Conservation (phyloP, 805 yeast species). For the Candida ipomoeae region DNA sequence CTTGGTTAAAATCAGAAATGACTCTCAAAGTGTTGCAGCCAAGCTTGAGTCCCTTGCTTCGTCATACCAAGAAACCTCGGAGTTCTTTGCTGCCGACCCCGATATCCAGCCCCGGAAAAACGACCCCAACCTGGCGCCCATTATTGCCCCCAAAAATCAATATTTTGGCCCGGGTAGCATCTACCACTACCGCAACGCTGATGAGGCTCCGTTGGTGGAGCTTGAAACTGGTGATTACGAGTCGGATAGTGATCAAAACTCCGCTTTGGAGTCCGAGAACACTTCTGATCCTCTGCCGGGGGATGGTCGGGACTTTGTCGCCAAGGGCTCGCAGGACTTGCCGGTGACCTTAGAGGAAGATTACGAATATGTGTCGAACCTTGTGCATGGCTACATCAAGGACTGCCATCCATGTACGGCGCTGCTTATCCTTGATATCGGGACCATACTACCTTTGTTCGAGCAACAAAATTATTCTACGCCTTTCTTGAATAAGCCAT, state of each 20-base stretch:
- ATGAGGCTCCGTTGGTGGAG: neutral
- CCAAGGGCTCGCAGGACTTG: neutral
- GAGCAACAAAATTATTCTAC: slow-evolving; percentile 10
- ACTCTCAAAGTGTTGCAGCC: slow-evolving; percentile 13
- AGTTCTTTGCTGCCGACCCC: slow-evolving; percentile 3
- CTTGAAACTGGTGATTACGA: neutral
- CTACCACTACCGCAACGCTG: slow-evolving; percentile 9
- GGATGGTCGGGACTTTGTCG: neutral
- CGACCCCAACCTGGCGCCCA: slow-evolving; percentile 4
- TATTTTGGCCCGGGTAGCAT: slow-evolving; percentile 19
- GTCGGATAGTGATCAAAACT: neutral
- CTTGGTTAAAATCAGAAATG: slow-evolving; percentile 13
- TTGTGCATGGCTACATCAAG: slow-evolving; percentile 12
- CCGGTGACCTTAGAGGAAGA: slow-evolving; percentile 12
- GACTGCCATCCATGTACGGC: slow-evolving; percentile 6
- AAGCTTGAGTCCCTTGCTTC: slow-evolving; percentile 13
- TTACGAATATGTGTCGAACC: slow-evolving; percentile 10
- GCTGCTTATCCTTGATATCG: slow-evolving; percentile 11
- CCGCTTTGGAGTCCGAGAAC: neutral
- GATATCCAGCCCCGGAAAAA: slow-evolving; percentile 7
- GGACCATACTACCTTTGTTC: slow-evolving; percentile 10
- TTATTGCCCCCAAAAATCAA: slow-evolving; percentile 9
- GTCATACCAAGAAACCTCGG: slow-evolving; percentile 6
- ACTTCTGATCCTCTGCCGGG: neutral
- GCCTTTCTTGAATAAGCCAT: slow-evolving; percentile 7